Evolutionary conservation across 225 moss, liverwort and hornwort genomes (phyloP), one percentile per base, ranked within the genome.

Genomic region (Polytrichum formosum): DNA sequence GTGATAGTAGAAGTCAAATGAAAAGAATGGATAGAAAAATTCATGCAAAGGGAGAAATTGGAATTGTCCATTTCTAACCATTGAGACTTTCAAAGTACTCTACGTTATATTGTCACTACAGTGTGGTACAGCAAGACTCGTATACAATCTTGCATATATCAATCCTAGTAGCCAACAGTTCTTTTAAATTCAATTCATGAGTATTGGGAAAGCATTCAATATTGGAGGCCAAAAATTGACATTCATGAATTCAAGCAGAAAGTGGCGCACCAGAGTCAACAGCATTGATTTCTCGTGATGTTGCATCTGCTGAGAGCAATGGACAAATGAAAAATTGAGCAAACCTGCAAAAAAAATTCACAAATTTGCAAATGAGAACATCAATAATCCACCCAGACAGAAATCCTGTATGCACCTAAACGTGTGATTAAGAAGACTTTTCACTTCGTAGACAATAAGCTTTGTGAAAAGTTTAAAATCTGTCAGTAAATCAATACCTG

Each of bases 261-360:
- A 25, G 71, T 58, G 62, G 46, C 77, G 58, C 37, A 91, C 95
- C 95, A 66, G 95, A 97, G 63, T 97, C 79, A 63, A 97, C 93
- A 76, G 97, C 97, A 75, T 91, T 88, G 37, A 94, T 97, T 83
- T 97, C 97, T 69, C 97, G 81, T 67, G 92, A 91, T 65, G 92
- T 89, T 74, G 97, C 97, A 90, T 97, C 97, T 68, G 87, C 87
- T 61, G 97, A 91, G 61, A 97, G 82, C 69, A 92, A 83, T 55
- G 97, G 97, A 72, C 97, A 91, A 77, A 97, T 94, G 70, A 86
- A 97, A 85, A 97, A 97, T 77, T 97, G 97, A 54, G 97, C 92
- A 67, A 97, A 97, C 86, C 95, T 95, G 85, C 37, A 71, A 63
- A 72, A 59, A 71, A 27, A 76, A n/a, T 66, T 66, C n/a, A 66